Base-by-base conservation (phyloP, 1,139 yeast genomes). In the Protomyces macrosporus region DNA sequence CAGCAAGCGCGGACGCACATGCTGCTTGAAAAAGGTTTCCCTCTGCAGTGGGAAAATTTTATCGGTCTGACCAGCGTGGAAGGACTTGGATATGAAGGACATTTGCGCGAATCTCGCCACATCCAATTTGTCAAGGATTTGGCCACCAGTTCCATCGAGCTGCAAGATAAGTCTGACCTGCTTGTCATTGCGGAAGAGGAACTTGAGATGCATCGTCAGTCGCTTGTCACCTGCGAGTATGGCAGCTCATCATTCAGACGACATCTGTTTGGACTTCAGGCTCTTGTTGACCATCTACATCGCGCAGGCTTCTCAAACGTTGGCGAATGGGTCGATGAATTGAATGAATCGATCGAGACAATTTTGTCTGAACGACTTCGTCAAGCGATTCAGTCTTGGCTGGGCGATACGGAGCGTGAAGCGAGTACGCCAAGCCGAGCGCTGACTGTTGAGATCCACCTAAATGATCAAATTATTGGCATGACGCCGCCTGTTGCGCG, bases 11-110 rank as follows among this genome's bases (percentile, higher is more conserved):
- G 70, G 0, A 73, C 85, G 0, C 73, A 75, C 48, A 66, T 65
- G 0, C 65, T 74, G 2, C 67, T 81, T 1, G 37, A 40, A 55
- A 70, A 0, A 69, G 63, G 67, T 9, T 45, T 54, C 14, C 23
- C 36, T 6, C 35, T 65, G 30, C 42, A 53, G 37, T 65, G 96
- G 96, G 79, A 78, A 4, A 76, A 80, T 10, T 72, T 87, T 23
- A 74, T 81, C 0, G 69, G 76, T 57, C 66, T 70, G 35, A 68
- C 70, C 10, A 34, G 53, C 14, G 37, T 39, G 9, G 62, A 62
- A 12, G 60, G 50, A 52, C 37, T 53, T 48, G 63, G 60, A 30
- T 45, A 45, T 32, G 53, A 53, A n/a, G 37, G 35, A n/a, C 37
- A 34, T 14, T 32, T 34, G 45, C 48, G 55, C 6, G 58, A 64